Base-by-base conservation (phyloP, 1,284 basidiomycete genomes). In the Ceraceosorus guamensis region DNA sequence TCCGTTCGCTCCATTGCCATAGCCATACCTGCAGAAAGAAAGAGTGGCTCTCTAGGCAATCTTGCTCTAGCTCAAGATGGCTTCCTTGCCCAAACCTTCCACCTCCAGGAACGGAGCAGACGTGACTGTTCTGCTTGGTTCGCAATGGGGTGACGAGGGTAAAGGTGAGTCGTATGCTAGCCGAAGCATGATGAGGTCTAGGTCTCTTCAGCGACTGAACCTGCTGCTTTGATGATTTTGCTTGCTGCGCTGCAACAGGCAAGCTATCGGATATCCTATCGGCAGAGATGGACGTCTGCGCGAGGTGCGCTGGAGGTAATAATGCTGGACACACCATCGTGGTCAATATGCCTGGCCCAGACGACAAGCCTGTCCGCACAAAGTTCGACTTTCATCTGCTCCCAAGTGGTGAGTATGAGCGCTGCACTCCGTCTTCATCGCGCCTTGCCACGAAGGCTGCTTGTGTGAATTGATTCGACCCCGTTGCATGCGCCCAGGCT, bases 271-370 rank as follows among this genome's bases (percentile, higher is more conserved):
- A 76, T 52, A 68, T 76, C 33, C 67, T 76, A 50, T 61, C 63
- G 41, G 88, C 86, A 18, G 84, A 93, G 54, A 83, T 85, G 67
- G 93, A 98, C 77, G 79, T 98, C 73, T 97, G 92, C 74, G 93
- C 92, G 37, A 84, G 93, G 48, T 97, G 91, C 77, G 93, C 93
- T 5, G 93, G 93, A 32, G 95, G 93, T 16, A 97, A 97, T 81
- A 98, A 98, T 77, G 93, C 93, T 45, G 95, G 93, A 5, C 93
- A 98, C 79, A 98, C 95, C 35, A 96, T 98, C 77, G 88, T 98
- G 63, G 89, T 87, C 41, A 86, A 88, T 48, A 77, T 81, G 83
- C 39, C 39, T 16, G 39, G 39, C 39, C 11, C 39, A 11, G 66
- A 85, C 79, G 56, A 82, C 81, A 71, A 84, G 83, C 76, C 84